Conservation (phyloP, 805 yeast species). For the Maudiozyma bulderi region DNA sequence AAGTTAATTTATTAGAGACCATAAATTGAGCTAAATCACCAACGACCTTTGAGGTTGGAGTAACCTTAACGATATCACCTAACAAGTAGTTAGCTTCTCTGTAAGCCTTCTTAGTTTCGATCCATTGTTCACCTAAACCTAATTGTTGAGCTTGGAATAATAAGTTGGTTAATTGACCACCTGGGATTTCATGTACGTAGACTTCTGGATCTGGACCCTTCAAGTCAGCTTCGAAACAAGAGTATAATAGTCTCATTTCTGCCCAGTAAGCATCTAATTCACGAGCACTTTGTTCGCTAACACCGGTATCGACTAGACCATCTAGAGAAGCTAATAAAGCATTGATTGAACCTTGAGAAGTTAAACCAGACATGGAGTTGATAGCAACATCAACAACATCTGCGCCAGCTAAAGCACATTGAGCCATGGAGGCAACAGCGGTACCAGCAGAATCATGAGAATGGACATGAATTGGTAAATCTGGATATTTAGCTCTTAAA, state of each 20-base stretch:
- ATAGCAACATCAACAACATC: slow-evolving; percentile 97
- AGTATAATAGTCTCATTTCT: slow-evolving; percentile 92
- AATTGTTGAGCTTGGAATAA: slow-evolving; percentile 98
- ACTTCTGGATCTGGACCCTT: slow-evolving; percentile 99
- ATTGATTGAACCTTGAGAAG: slow-evolving; percentile 94
- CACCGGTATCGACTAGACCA: slow-evolving; percentile 70
- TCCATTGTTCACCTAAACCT: slow-evolving; percentile 96
- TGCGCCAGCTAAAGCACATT: slow-evolving; percentile 92
- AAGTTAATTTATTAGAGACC: slow-evolving; percentile 86
- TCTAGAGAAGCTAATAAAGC: slow-evolving; percentile 89
- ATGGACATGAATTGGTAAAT: slow-evolving; percentile 95
- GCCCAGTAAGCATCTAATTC: slow-evolving; percentile 96
- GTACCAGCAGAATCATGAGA: slow-evolving; percentile 99
- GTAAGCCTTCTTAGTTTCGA: slow-evolving; percentile 89
- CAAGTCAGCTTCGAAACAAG: slow-evolving; percentile 95
- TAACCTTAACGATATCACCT: slow-evolving; percentile 96
- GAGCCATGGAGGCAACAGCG: slow-evolving; percentile 94
- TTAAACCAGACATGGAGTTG: slow-evolving; percentile 96
- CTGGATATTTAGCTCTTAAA: slow-evolving; percentile 79
- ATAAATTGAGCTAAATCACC: slow-evolving; percentile 99
- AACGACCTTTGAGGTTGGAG: slow-evolving; percentile 99
- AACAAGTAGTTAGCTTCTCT: slow-evolving; percentile 80
- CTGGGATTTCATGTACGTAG: slow-evolving; percentile 96
- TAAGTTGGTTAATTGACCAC: slow-evolving; percentile 97
- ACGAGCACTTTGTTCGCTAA: slow-evolving; percentile 57